These are phyloP conservation scores for Phylloboletellus chloephorus DNA, from an alignment of 1,284 basidiomycete genomes.

Conservation along the genomic window DNA sequence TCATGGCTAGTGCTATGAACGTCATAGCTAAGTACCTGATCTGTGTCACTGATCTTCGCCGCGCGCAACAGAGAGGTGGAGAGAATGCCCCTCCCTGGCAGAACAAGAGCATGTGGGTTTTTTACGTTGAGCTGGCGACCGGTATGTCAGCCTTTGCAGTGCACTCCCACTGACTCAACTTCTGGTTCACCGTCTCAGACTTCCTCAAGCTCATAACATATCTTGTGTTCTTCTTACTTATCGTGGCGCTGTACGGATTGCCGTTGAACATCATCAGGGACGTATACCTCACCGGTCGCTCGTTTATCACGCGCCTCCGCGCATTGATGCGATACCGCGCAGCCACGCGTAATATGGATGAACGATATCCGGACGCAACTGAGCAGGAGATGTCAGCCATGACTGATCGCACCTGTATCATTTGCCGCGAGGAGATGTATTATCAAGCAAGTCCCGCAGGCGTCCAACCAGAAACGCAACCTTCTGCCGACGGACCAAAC, in stretches of 20 bases:
- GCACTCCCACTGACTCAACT: slow-evolving; percentile 4
- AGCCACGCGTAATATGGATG: slow-evolving; percentile 96
- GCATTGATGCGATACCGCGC: slow-evolving; percentile 89
- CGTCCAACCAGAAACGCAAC: slow-evolving; percentile 29
- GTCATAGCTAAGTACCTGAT: slow-evolving; percentile 84
- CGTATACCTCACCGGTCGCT: slow-evolving; percentile 91
- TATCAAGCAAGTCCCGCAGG: slow-evolving; percentile 35
- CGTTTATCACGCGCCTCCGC: slow-evolving; percentile 81
- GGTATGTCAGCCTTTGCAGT: slow-evolving; percentile 45
- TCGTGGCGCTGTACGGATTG: slow-evolving; percentile 91
- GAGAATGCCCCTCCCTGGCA: slow-evolving; percentile 94
- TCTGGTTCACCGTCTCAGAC: slow-evolving; percentile 46
- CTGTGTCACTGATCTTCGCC: slow-evolving; percentile 75
- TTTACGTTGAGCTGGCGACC: slow-evolving; percentile 91
- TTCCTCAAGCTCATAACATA: slow-evolving; percentile 92
- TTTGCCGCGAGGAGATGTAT: slow-evolving; percentile 97
- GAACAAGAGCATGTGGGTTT: slow-evolving; percentile 94
- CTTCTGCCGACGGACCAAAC: slow-evolving; percentile 69
- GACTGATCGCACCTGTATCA: slow-evolving; percentile 93
- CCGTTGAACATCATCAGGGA: slow-evolving; percentile 96
- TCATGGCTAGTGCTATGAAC: slow-evolving; percentile 78
- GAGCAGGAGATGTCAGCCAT: slow-evolving; percentile 74
- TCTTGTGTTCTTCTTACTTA: slow-evolving; percentile 87
- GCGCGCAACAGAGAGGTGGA: slow-evolving; percentile 70
- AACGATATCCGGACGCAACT: slow-evolving; percentile 92